These are phyloP conservation scores for Ogataea polymorpha DNA, from an alignment of 805 yeast species.

Conservation along the genomic window DNA sequence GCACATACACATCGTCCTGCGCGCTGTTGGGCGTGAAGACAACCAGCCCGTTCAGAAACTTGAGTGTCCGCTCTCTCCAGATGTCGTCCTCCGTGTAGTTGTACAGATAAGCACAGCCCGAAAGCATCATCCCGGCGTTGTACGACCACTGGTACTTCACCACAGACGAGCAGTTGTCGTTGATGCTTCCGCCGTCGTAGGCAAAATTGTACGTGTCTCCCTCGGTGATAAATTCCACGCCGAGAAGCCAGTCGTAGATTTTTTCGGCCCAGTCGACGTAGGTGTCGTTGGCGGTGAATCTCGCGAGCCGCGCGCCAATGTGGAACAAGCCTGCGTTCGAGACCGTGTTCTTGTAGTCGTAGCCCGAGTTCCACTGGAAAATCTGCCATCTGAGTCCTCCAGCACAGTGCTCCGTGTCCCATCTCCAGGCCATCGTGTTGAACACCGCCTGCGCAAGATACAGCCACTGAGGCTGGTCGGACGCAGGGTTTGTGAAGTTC, in stretches of 20 bases:
- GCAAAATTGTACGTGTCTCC: constrained; percentile 43
- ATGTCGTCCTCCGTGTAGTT: constrained; percentile 61
- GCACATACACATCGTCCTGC: constrained; percentile 31
- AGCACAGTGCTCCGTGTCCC: constrained; percentile 72
- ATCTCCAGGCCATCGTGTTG: constrained; percentile 84
- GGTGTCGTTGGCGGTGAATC: constrained; percentile 72
- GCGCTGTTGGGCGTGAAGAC: constrained; percentile 51
- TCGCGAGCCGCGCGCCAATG: constrained; percentile 79
- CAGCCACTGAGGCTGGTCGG: constrained; percentile 70
- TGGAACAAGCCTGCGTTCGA: constrained; percentile 90
- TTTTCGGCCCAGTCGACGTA: constrained; percentile 73
- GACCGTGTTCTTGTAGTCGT: constrained; percentile 87
- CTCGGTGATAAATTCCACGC: constrained; percentile 45
- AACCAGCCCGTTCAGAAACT: constrained; percentile 51
- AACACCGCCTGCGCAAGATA: constrained; percentile 83
- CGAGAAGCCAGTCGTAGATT: constrained; percentile 79
- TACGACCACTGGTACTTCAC: constrained; percentile 77
- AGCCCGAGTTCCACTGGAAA: constrained; percentile 90
- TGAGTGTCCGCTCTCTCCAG: constrained; percentile 64
- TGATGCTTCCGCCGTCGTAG: constrained; percentile 66
- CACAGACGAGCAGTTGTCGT: constrained; percentile 57
- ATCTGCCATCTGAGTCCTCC: constrained; percentile 98
- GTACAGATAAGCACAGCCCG: constrained; percentile 80
- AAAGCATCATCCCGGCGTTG: constrained; percentile 74
- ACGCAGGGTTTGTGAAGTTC: constrained; percentile 71